phyloP scores from a whole-genome alignment of 208 protist species.

The Leishmania gerbilli region DNA sequence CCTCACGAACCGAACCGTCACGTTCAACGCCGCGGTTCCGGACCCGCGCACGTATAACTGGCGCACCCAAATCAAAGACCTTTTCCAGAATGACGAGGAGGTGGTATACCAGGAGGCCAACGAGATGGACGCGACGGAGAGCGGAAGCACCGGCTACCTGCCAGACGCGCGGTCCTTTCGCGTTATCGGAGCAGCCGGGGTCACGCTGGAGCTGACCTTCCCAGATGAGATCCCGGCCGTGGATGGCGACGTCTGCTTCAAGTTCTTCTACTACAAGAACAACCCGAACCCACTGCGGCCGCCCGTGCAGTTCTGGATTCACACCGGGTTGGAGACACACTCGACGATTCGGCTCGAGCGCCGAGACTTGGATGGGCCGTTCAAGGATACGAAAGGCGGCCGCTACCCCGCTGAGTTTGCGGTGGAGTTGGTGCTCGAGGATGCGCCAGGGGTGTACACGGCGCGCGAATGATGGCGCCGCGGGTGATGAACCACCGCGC shows the following conservation, averaged over 20 bases:
- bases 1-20: slow-evolving; percentile 53
- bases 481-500: background rate
- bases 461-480: background rate
- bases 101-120: slow-evolving; percentile 55
- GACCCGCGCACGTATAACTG: slow-evolving; percentile 52
- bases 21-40: slow-evolving; percentile 50
- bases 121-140: slow-evolving; percentile 38
- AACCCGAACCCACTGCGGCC: slow-evolving; percentile 64
- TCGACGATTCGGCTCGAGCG: slow-evolving; percentile 35
- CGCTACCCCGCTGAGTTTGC: slow-evolving; percentile 71
- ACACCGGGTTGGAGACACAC: slow-evolving; percentile 58
- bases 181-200: slow-evolving; percentile 8
- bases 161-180: slow-evolving; percentile 27
- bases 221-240: slow-evolving; percentile 52
- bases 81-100: slow-evolving; percentile 59
- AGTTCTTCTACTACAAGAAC: slow-evolving; percentile 75
- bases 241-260: slow-evolving; percentile 63
- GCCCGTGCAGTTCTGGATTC: slow-evolving; percentile 78
- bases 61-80: slow-evolving; percentile 57
- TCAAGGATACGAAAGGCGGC: slow-evolving; percentile 68
- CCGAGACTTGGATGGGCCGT: slow-evolving; percentile 65
- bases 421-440: slow-evolving; percentile 43
- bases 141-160: slow-evolving; percentile 25
- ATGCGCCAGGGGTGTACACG: slow-evolving; percentile 20
- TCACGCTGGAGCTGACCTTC: slow-evolving; percentile 41